Conservation (phyloP, 1,284 basidiomycete species). For the Ganoderma lucidum region DNA sequence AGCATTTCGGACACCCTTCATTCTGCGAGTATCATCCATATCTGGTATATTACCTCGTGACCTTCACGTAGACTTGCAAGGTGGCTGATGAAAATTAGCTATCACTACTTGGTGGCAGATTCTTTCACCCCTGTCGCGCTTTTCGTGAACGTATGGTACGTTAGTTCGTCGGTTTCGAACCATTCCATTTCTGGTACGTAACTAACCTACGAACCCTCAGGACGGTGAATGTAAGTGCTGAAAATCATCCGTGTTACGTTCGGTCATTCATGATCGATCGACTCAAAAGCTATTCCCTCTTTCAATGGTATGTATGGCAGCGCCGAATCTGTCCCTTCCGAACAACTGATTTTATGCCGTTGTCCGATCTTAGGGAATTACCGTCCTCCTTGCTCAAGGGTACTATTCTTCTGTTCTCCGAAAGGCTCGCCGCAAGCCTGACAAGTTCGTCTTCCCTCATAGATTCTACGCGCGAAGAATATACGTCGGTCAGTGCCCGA, state of each 20-base stretch:
- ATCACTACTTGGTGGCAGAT: not conserved
- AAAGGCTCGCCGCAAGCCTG: not conserved
- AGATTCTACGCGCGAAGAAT: not conserved
- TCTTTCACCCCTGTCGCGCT: not conserved
- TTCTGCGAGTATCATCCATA: not conserved
- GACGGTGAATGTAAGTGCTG: not conserved
- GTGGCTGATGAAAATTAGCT: not conserved
- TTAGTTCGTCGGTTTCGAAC: not conserved
- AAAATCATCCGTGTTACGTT: not conserved
- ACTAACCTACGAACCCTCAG: not conserved
- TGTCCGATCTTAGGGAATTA: not conserved
- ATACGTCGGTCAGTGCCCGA: not conserved
- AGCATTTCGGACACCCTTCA: not conserved
- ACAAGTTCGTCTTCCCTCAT: not conserved
- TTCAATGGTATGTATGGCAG: not conserved
- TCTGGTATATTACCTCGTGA: not conserved
- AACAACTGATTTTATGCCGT: not conserved
- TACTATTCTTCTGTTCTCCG: not conserved
- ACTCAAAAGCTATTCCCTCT: not conserved
- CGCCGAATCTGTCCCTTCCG: not conserved
- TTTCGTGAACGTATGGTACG: not conserved
- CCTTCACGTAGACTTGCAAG: not conserved
- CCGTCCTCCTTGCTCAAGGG: not conserved
- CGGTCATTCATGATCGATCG: not conserved
- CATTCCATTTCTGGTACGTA: not conserved